Conservation (phyloP, 2,329 filamentous ascomycete genomes). For the Triangularia setosa region DNA sequence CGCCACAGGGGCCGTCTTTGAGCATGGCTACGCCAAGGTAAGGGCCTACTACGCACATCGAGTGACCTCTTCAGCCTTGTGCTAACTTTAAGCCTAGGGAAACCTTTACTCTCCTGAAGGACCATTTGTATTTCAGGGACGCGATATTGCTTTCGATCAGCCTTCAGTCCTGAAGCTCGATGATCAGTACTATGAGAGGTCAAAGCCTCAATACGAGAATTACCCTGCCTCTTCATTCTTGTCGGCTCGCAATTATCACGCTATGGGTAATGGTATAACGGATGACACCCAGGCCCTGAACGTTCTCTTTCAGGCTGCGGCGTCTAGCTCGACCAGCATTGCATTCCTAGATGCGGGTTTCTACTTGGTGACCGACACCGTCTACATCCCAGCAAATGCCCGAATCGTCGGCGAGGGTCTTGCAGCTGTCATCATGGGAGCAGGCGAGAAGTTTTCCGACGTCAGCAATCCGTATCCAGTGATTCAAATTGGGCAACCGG, state of each 20-base stretch:
- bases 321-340: slow-evolving; percentile 44
- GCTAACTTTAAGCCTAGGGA: slow-evolving; percentile 46
- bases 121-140: slow-evolving; percentile 46
- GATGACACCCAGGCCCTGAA: slow-evolving; percentile 51
- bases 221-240: slow-evolving; percentile 52
- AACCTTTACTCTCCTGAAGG: slow-evolving; percentile 56
- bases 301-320: slow-evolving; percentile 29
- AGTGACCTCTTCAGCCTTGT: background rate
- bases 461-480: slow-evolving; percentile 59
- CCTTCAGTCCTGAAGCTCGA: slow-evolving; percentile 53
- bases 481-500: slow-evolving; percentile 56
- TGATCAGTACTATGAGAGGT: slow-evolving; percentile 43
- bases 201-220: slow-evolving; percentile 64
- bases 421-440: slow-evolving; percentile 49
- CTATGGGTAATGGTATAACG: slow-evolving; percentile 64
- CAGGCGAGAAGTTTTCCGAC: slow-evolving; percentile 53
- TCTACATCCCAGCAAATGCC: slow-evolving; percentile 43
- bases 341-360: slow-evolving; percentile 61
- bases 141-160: slow-evolving; percentile 42
- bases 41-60: background rate
- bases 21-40: slow-evolving; percentile 46
- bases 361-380: slow-evolving; percentile 57
- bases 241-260: slow-evolving; percentile 59
- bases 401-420: slow-evolving; percentile 58
- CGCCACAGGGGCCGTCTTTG: slow-evolving; percentile 41